These are phyloP conservation scores for Lentinula aciculospora DNA, from an alignment of 768 basidiomycete species.

Conservation along the genomic window DNA sequence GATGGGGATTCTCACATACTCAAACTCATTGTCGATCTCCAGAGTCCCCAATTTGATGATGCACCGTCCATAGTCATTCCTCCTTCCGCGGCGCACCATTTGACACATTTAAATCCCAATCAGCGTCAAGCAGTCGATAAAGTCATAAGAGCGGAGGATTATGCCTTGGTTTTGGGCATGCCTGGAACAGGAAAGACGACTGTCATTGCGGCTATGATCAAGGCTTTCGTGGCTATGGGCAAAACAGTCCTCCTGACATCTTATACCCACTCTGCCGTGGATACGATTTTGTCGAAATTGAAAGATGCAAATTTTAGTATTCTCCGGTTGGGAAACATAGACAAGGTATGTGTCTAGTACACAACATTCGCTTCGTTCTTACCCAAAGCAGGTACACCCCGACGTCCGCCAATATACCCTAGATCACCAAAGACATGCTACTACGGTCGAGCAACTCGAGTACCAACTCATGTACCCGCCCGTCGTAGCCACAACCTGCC, in stretches of 20 bases:
- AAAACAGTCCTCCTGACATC: conserved; percentile 87
- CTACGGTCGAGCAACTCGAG: conserved; percentile 79
- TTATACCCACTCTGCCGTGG: conserved; percentile 98
- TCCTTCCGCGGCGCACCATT: conserved; percentile 20
- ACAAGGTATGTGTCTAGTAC: conserved; percentile 58
- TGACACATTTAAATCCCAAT: conserved; percentile 54
- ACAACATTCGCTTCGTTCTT: not conserved
- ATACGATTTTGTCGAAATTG: conserved; percentile 90
- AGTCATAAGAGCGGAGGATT: conserved; percentile 78
- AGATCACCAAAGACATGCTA: conserved; percentile 44
- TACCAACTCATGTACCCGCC: conserved; percentile 80
- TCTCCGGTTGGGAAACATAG: conserved; percentile 81
- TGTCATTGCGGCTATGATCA: conserved; percentile 85
- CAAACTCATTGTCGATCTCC: conserved; percentile 78
- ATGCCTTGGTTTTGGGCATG: conserved; percentile 93
- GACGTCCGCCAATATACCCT: conserved; percentile 71
- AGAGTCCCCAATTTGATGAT: conserved; percentile 54
- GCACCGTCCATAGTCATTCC: conserved; percentile 15
- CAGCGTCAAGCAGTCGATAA: conserved; percentile 71
- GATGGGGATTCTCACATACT: conserved; percentile 66
- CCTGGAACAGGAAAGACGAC: conserved; percentile 99
- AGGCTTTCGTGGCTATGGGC: conserved; percentile 67
- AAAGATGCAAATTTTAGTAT: conserved; percentile 63
- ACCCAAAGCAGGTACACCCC: conserved; percentile 67
- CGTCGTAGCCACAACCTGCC: conserved; percentile 93